A percentile compares a stretch with the other conserved stretches of the same genome.
phyloP scores from a whole-genome alignment of 2,329 filamentous ascomycete genomes.

The Cladophialophora yegresii region DNA sequence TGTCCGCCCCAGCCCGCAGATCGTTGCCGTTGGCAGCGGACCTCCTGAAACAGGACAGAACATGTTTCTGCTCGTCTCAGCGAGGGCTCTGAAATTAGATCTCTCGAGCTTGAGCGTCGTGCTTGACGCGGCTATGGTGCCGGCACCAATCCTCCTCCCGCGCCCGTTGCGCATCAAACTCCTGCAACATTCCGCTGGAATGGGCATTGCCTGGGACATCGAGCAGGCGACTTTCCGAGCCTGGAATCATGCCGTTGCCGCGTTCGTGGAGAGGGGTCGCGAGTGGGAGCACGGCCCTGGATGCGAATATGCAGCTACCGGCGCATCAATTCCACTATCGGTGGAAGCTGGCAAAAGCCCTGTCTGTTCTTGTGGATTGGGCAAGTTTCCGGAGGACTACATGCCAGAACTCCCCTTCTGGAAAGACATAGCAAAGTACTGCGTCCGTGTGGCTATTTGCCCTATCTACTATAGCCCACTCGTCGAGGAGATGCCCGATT shows the following conservation, averaged over 20 bases:
- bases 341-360: slow-evolving; percentile 32
- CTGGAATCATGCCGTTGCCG: slow-evolving; percentile 42
- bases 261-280: slow-evolving; percentile 43
- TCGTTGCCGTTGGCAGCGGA: background rate
- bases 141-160: slow-evolving; percentile 27
- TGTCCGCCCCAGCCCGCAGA: background rate
- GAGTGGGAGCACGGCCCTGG: slow-evolving; percentile 42
- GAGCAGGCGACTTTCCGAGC: slow-evolving; percentile 28
- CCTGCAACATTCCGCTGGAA: background rate
- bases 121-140: slow-evolving; percentile 41
- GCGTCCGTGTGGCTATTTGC: slow-evolving; percentile 40
- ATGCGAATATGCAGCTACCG: slow-evolving; percentile 40
- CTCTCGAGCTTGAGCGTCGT: slow-evolving; percentile 38
- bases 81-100: slow-evolving; percentile 36
- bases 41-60: background rate
- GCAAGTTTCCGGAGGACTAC: slow-evolving; percentile 37
- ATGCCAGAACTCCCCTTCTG: slow-evolving; percentile 30
- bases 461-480: slow-evolving; percentile 41
- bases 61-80: background rate
- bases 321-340: slow-evolving; percentile 38
- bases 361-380: slow-evolving; percentile 43
- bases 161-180: background rate
- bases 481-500: slow-evolving; percentile 32
- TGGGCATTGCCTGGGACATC: background rate
- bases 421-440: slow-evolving; percentile 36